These are phyloP conservation scores for Gossypium ekmanianum DNA, from an alignment of 345 rosid species.

Conservation along the genomic window DNA sequence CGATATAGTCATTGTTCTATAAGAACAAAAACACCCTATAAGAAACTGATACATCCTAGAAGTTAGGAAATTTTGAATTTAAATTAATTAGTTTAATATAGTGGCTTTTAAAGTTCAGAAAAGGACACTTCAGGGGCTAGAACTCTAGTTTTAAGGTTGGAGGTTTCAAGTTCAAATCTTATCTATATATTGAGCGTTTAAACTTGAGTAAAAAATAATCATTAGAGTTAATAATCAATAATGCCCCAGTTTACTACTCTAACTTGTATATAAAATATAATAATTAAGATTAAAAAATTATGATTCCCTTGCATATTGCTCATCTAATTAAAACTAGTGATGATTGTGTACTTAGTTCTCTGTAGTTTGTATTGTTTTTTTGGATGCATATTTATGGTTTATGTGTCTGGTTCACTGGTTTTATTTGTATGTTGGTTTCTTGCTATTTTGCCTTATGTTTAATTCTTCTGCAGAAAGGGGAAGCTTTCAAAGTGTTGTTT, in stretches of 20 bases:
- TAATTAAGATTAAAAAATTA: neutral
- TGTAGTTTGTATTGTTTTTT: neutral
- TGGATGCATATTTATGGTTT: neutral
- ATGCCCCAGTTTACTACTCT: neutral
- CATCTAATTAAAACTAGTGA: neutral
- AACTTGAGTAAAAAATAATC: neutral
- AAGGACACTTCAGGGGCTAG: too few relatives aligned
- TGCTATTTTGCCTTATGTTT: neutral
- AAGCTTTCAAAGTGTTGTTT: conserved; percentile 62
- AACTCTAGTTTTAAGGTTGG: neutral
- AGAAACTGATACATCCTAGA: neutral
- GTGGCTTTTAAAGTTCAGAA: neutral
- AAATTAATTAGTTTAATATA: neutral
- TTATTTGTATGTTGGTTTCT: conserved; percentile 2
- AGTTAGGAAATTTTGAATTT: neutral
- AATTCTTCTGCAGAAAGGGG: conserved; percentile 51
- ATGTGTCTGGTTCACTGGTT: neutral
- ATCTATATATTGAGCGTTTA: neutral
- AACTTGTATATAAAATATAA: neutral
- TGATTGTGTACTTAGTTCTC: neutral
- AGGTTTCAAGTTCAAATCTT: neutral
- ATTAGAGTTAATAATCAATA: neutral
- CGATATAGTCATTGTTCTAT: neutral
- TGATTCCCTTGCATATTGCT: neutral
- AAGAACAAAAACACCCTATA: neutral